Evolutionary conservation across 257 asterid genomes (phyloP).

Genomic region (Solanum appendiculatum): DNA sequence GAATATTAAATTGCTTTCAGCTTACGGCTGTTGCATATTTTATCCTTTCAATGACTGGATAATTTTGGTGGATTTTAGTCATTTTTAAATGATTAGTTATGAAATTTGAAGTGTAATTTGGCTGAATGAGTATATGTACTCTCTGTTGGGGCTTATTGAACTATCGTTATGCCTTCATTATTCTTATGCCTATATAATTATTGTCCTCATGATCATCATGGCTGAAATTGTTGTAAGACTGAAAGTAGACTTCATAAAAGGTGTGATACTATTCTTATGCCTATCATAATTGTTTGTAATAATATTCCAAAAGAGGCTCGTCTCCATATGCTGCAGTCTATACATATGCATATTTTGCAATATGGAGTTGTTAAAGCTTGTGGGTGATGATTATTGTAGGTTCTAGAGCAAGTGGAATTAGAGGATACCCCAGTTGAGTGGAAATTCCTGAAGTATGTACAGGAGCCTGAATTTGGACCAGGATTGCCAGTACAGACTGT

Average conservation of each 20-base stretch:
- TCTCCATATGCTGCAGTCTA: background rate
- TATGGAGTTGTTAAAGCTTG: background rate
- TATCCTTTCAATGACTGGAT: background rate
- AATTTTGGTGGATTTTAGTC: background rate
- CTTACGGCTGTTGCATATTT: background rate
- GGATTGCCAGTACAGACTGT: constrained; percentile 50
- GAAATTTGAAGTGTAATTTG: background rate
- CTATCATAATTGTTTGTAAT: background rate
- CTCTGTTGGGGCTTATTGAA: background rate
- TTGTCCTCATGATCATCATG: background rate
- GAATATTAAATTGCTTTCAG: background rate
- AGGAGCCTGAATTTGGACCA: constrained; percentile 95
- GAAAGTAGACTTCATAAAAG: background rate
- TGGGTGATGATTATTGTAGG: constrained; percentile 32
- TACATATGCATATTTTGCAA: background rate
- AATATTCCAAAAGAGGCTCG: background rate
- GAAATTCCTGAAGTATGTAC: constrained; percentile 46
- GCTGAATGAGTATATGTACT: background rate
- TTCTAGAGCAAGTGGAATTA: constrained; percentile 38
- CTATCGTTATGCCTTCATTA: background rate
- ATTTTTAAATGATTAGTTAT: background rate
- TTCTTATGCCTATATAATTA: background rate
- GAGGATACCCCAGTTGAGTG: constrained; percentile 37
- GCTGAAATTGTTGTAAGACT: background rate
- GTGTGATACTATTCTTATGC: background rate